Evolutionary conservation across 352 stramenopile genomes (phyloP).

Genomic region (Peronospora farinosa): DNA sequence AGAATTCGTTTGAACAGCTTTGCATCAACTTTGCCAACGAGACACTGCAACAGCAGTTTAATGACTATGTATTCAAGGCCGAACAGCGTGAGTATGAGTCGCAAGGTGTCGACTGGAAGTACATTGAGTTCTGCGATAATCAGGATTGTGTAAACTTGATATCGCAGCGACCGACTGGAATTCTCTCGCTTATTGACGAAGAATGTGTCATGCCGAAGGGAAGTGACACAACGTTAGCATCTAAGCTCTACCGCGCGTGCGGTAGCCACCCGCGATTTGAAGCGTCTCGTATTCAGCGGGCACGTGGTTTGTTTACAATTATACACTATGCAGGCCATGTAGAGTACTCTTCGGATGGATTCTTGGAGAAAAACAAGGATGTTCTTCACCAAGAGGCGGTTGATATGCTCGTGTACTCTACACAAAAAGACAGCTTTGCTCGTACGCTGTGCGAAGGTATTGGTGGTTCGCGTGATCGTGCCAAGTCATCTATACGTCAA

Average conservation of each 20-base stretch:
- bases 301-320: slow-evolving; percentile 64
- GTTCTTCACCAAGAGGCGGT: slow-evolving; percentile 76
- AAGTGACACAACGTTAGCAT: slow-evolving; percentile 73
- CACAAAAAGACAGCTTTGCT: slow-evolving; percentile 66
- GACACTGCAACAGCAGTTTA: slow-evolving; percentile 85
- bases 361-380: slow-evolving; percentile 87
- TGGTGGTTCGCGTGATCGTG: slow-evolving; percentile 27
- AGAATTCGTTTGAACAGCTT: slow-evolving; percentile 88
- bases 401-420: slow-evolving; percentile 70
- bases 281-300: slow-evolving; percentile 73
- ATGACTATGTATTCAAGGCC: slow-evolving; percentile 86
- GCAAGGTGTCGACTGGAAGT: slow-evolving; percentile 81
- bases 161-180: slow-evolving; percentile 76
- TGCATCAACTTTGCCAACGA: slow-evolving; percentile 90
- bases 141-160: slow-evolving; percentile 88
- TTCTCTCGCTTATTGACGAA: slow-evolving; percentile 83
- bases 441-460: slow-evolving; percentile 63
- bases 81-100: slow-evolving; percentile 80
- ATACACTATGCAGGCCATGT: slow-evolving; percentile 79
- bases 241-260: slow-evolving; percentile 74
- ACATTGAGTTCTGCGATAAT: slow-evolving; percentile 84
- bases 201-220: slow-evolving; percentile 84
- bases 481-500: slow-evolving; percentile 52
- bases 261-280: slow-evolving; percentile 57
- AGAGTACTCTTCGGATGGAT: slow-evolving; percentile 68